Evolutionary conservation across 768 basidiomycete genomes (phyloP), one percentile per base, ranked within the genome.

Genomic region (Psilocybe subaeruginosa): DNA sequence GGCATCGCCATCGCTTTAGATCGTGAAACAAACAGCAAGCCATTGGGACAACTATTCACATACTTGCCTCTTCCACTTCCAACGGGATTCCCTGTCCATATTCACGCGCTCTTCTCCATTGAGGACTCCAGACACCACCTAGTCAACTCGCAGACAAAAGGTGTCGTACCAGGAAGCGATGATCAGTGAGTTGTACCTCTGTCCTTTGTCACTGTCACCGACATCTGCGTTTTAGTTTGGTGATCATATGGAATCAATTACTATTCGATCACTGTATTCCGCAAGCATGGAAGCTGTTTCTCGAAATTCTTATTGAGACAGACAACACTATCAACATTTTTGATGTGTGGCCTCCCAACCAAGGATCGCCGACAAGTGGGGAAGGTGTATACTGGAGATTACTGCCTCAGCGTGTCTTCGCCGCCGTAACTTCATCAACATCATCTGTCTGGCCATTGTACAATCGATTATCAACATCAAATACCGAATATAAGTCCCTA

Each of bases 261-360:
- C 64, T 85, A 0, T 84, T 84, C 58, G 69, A 78, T 7, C 63
- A 67, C 2, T 80, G 79, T 59, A 76, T 84, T n/a, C 82, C 84
- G 0, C 63, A 68, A 14, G 75, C 79, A 3, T 84, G 82, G 82
- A 69, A 69, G 11, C 56, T 52, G 1, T 64, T 83, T 0, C 65
- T 84, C 0, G 68, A 69, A 11, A 60, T 72, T 8, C 66, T 80
- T 3, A 63, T 72, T n/a, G 48, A 70, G 17, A 56, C 56, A 0
- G 64, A 71, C 5, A 57, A 61, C 0, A 54, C 70, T 7, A 45
- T 58, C 2, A 64, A 78, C 17, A 64, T 82, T 16, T 82, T 78
- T 63, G 62, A 63, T 8, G 72, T 73, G 0, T 82, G 82, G 80
- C 81, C 83, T 0, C 73, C 74, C 1, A 60, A 65, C 12, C 74